Evolutionary conservation across 345 rosid species (phyloP), one percentile per base, ranked within the genome.

Genomic region (Pistacia vera): DNA sequence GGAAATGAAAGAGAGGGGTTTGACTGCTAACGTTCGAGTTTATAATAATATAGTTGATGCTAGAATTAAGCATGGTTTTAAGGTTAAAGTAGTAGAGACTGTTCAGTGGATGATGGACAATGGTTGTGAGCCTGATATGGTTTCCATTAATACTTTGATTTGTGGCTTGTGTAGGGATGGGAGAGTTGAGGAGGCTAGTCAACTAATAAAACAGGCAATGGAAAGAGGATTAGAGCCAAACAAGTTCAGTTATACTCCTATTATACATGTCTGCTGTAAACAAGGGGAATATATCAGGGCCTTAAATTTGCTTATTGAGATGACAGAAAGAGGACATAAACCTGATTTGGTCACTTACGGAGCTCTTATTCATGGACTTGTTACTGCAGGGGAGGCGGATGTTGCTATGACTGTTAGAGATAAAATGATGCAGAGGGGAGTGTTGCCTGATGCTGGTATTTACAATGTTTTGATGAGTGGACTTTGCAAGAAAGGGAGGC

Each of bases 391-490:
- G 75, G 84, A 92, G 78, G 84, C 90, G 71, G 93, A 88, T 82
- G 86, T 63, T 69, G 98, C 98, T 2, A n/a, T 92, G 73, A 77
- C 80, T 54, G 73, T 92, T 70, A 81, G 81, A 75, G 73, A 74
- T 49, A 87, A 86, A 76, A 85, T 95, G 93, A 25, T 81, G 76
- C 89, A 85, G 70, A 89, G 83, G 86, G 92, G 90, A 70, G 80
- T 89, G 51, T 74, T 88, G 67, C 97, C 93, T 48, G 99, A 95
- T 81, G 92, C 92, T 11, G 87, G 83, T 71, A 83, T 92, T 79
- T 95, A 90, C 83, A 95, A 93, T 86, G 84, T 92, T 85, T 70
- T 95, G 84, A 88, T 95, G 79, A 93, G 82, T 85, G 97, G 94
- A 33, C 90, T 94, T 68, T 90, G 91, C 85, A 92, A 89, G 90